phyloP scores from a whole-genome alignment of 768 basidiomycete species.

The Clitopilus hobsonii region DNA sequence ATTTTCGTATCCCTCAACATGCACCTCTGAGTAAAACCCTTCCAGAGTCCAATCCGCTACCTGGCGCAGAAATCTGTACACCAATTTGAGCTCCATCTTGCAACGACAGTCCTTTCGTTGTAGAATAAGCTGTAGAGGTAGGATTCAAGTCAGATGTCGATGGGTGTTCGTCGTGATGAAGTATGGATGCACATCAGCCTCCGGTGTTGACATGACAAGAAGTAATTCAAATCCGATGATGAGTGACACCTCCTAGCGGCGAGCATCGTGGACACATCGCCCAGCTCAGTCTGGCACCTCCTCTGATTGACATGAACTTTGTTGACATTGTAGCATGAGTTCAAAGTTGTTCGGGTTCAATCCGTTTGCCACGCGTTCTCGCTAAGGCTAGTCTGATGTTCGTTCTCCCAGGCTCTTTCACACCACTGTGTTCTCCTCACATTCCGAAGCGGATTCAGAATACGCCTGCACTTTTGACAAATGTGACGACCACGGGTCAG shows the following conservation, averaged over 20 bases:
- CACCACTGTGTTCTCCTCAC: background rate
- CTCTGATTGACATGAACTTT: no score
- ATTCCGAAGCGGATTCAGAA: slow-evolving; percentile 4
- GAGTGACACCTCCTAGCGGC: no score
- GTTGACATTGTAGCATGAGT: no score
- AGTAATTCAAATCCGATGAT: no score
- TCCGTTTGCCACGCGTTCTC: no score
- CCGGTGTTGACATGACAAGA: background rate
- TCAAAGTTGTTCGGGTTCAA: no score
- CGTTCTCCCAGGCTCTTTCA: background rate
- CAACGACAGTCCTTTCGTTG: background rate
- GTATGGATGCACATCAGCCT: background rate
- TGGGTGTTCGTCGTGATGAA: background rate
- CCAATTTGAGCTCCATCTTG: slow-evolving; percentile 43
- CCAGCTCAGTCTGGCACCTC: no score
- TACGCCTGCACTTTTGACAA: slow-evolving; percentile 23
- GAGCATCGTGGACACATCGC: no score
- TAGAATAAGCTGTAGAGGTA: background rate
- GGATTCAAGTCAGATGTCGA: background rate
- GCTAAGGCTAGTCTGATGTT: background rate
- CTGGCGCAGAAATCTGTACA: slow-evolving; percentile 55
- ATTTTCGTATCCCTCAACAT: slow-evolving; percentile 53
- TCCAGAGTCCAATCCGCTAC: slow-evolving; percentile 57
- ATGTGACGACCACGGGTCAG: slow-evolving; percentile 78
- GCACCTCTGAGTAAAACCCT: slow-evolving; percentile 59